These are phyloP conservation scores for Cercospora sp. DNA, from an alignment of 2,329 filamentous ascomycete genomes.

Conservation along the genomic window DNA sequence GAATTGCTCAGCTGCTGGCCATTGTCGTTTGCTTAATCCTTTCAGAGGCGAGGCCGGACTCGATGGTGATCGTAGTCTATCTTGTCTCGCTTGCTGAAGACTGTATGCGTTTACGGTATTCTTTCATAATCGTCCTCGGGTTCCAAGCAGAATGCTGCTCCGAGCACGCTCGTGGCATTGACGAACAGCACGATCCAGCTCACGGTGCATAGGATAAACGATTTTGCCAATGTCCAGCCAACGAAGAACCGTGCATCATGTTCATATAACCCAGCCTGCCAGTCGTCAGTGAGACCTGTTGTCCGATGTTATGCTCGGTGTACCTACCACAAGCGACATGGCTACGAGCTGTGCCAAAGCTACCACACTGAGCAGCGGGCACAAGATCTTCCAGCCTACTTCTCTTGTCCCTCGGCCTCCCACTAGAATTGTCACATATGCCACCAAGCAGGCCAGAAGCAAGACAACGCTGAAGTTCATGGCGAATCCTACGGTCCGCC, in stretches of 20 bases:
- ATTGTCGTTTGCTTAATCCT: background rate
- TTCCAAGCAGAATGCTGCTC: conserved; percentile 69
- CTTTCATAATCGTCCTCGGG: conserved; percentile 85
- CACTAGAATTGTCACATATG: conserved; percentile 72
- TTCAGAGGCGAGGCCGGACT: background rate
- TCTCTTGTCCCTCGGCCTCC: conserved; percentile 80
- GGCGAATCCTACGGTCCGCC: conserved; percentile 83
- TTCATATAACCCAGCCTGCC: conserved; percentile 77
- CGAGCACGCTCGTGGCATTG: conserved; percentile 58
- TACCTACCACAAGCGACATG: conserved; percentile 78
- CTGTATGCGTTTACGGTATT: conserved; percentile 43
- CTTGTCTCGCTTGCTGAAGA: background rate
- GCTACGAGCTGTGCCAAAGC: conserved; percentile 70
- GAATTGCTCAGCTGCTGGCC: background rate
- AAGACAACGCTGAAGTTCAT: conserved; percentile 82
- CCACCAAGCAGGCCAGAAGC: conserved; percentile 76
- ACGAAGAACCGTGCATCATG: conserved; percentile 79
- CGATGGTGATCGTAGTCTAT: background rate
- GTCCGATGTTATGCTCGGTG: background rate
- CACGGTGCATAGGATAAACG: conserved; percentile 69
- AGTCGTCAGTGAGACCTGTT: conserved; percentile 9
- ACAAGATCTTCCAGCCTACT: conserved; percentile 77
- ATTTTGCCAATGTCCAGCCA: conserved; percentile 77
- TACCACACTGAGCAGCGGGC: conserved; percentile 63
- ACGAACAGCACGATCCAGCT: conserved; percentile 59